Evolutionary conservation across 208 protist genomes (phyloP).

Genomic region (Novymonas esmeraldas): DNA sequence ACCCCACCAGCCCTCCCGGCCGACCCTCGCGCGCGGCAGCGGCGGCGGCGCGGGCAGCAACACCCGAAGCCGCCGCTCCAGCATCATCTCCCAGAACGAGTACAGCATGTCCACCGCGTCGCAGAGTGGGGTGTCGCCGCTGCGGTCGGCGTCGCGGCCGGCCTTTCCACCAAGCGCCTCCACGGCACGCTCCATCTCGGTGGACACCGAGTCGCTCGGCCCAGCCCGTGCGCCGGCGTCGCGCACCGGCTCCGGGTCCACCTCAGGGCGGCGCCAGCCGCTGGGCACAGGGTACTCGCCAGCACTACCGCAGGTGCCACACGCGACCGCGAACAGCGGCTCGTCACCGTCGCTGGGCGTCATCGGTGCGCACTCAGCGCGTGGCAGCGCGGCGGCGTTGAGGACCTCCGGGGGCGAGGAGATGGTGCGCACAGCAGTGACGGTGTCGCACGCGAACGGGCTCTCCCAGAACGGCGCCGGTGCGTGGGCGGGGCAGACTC

Average conservation of each 20-base stretch:
- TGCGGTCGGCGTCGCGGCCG: slow-evolving; percentile 28
- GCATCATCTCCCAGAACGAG: slow-evolving; percentile 30
- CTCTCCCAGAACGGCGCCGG: slow-evolving; percentile 14
- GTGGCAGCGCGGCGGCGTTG: too few species aligned
- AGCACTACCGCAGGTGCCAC: slow-evolving; percentile 1
- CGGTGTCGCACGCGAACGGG: neutral
- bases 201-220: slow-evolving; percentile 24
- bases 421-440: slow-evolving; percentile 6
- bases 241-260: slow-evolving; percentile 13
- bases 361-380: slow-evolving; percentile 4
- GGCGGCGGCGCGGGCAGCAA: slow-evolving; percentile 10
- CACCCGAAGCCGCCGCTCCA: slow-evolving; percentile 31
- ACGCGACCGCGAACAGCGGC: slow-evolving; percentile 1
- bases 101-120: slow-evolving; percentile 25
- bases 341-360: neutral
- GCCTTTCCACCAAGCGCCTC: slow-evolving; percentile 27
- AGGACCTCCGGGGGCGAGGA: slow-evolving; percentile 3
- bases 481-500: slow-evolving; percentile 1
- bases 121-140: slow-evolving; percentile 25
- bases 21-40: slow-evolving; percentile 12
- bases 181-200: slow-evolving; percentile 23
- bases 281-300: slow-evolving; percentile 6
- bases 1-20: slow-evolving; percentile 19
- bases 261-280: slow-evolving; percentile 20
- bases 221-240: slow-evolving; percentile 18